Evolutionary conservation across 257 asterid genomes (phyloP), one percentile per base, ranked within the genome.

Genomic region (Solanum chilense): DNA sequence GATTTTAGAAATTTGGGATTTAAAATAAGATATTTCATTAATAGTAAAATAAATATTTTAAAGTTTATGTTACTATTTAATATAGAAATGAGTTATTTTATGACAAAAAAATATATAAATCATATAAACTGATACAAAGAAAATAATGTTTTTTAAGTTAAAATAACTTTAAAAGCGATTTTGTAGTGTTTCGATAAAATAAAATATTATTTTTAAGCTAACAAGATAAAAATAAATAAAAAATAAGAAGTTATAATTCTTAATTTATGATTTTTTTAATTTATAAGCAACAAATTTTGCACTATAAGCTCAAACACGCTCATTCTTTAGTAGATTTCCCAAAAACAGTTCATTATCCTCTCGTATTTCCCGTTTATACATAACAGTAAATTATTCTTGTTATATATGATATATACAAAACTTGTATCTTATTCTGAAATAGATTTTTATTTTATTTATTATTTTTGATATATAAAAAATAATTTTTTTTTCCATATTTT

Each of bases 81-180:
- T 52, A 52, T 6, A 52, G 4, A 52, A 52, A 52, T 52, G 1
- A 16, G 29, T 27, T 27, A 27, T 27, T 27, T 27, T 27, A 27
- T 27, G 29, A 27, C 29, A 27, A 27, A 56, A 18, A 52, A 16
- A 56, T 27, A 18, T 18, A 4, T 52, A 52, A 52, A 4, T 52
- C 11, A 18, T 52, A 52, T 52, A 52, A 52, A 52, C 0, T 18
- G 1, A 18, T 0, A 2, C 2, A 7, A 2, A 52, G 1, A 0
- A 0, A 18, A 3, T 56, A 56, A 5, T 56, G n/a, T 56, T 56
- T 56, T 56, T 56, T 11, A 18, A 56, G 64, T 56, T 56, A 3
- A 56, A 56, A 56, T 56, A 18, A 56, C 3, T 56, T 52, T 56
- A 1, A 18, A 56, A 56, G 11, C 5, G 3, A 16, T 56, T 18